Percentiles rank a stretch among this genome's conserved stretches.
Conservation (phyloP, 495 filamentous ascomycete genomes). For the Xylaria curta region DNA sequence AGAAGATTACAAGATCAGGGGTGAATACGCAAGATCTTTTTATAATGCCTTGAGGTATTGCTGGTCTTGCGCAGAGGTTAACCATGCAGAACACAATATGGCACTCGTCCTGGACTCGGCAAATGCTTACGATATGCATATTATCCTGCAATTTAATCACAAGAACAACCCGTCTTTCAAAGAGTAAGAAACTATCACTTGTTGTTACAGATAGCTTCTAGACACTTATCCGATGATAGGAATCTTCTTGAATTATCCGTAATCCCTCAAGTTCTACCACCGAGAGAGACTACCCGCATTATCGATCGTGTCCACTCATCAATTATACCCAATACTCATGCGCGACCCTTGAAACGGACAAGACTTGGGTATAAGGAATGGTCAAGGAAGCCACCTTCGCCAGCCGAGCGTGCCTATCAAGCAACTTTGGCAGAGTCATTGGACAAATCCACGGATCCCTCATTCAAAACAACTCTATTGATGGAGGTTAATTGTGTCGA, state of each 20-base stretch:
- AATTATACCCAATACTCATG: not conserved
- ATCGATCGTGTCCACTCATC: not conserved
- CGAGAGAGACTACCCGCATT: not conserved
- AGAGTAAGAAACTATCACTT: not conserved
- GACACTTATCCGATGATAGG: not conserved
- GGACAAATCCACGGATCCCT: not conserved
- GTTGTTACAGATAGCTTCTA: not conserved
- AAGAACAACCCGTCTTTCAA: not conserved
- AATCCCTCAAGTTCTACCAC: not conserved
- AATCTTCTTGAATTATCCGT: not conserved
- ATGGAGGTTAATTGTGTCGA: not conserved
- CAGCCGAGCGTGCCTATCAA: not conserved
- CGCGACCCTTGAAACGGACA: not conserved
- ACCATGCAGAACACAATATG: conserved; percentile 9
- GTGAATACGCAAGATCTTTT: conserved; percentile 9
- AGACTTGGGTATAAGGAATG: not conserved
- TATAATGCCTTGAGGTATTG: conserved; percentile 13
- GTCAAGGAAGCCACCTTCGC: conserved; percentile 5
- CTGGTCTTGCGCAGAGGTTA: conserved; percentile 9
- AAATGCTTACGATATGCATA: conserved; percentile 1
- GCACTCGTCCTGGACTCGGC: not conserved
- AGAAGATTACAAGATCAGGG: conserved; percentile 8
- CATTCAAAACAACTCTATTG: not conserved
- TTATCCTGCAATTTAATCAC: not conserved
- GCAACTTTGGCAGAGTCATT: not conserved